Base-by-base conservation (phyloP, 345 rosid genomes). In the Citrus glauca region DNA sequence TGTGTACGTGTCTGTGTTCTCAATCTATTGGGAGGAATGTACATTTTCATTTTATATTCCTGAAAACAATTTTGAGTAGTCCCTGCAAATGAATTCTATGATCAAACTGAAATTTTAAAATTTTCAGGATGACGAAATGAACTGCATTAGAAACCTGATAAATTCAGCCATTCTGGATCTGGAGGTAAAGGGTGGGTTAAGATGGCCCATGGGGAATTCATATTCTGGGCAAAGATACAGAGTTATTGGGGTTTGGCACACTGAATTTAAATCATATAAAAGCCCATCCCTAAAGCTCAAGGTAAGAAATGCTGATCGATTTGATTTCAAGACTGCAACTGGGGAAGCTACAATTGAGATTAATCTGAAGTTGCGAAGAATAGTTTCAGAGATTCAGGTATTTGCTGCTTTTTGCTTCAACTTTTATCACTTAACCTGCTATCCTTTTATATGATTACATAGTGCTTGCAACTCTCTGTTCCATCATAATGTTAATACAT, bases 131-230 rank as follows among this genome's bases (percentile, higher is more conserved):
- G 87, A 85, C 32, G 93, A 90, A 84, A 79, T 74, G 68, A 68
- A 84, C 40, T 76, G 82, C 83, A 86, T 94, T 25, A 80, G 68
- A 37, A 81, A 69, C 27, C 75, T 92, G 79, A 68, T 94, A 37
- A 75, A 75, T 74, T 85, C 85, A 57, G 92, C 91, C 19, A 81
- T 86, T 72, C 19, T 89, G 77, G 94, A 91, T 84, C 83, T 89
- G 22, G 85, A 81, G 61, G 88, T 81, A 80, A 91, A 89, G 80
- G 97, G 97, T 25, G 93, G 97, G 53, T 63, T 92, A 77, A 87
- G 88, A 81, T 91, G 96, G 97, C 86, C 88, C 7, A 16, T 85
- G 33, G 89, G 87, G 65, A 84, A 81, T 84, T 48, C 79, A 75
- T 68, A 84, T 59, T 84, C 88, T 20, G 87, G 71, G 19, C 71